Percentiles rank a stretch among this genome's conserved stretches.
Evolutionary conservation across 1,284 basidiomycete genomes (phyloP).

Genomic region (Lentinus polychrous): DNA sequence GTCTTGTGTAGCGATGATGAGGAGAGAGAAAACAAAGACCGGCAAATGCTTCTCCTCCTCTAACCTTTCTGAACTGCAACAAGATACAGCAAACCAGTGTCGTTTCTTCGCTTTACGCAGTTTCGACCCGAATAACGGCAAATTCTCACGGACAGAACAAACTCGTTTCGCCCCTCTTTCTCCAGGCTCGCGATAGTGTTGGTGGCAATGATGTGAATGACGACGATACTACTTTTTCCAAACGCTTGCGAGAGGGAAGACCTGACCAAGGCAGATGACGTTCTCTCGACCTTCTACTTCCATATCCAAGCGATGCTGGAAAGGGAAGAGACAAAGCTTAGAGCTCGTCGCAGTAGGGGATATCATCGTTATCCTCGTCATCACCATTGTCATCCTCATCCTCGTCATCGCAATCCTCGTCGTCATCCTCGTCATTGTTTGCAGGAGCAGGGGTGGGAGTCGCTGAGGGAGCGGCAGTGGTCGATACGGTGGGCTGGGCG

Average conservation of each 20-base stretch:
- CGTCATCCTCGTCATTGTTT: slow-evolving; percentile 11
- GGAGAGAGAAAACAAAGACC: neutral
- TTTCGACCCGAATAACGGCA: too few species aligned
- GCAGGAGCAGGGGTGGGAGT: slow-evolving; percentile 12
- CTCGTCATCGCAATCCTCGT: slow-evolving; percentile 23
- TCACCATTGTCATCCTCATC: slow-evolving; percentile 24
- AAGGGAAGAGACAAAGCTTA: slow-evolving; percentile 6
- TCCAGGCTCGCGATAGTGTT: neutral
- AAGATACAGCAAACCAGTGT: neutral
- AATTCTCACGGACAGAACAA: neutral
- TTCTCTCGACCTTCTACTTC: neutral
- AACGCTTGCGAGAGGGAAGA: neutral
- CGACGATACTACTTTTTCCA: too few species aligned
- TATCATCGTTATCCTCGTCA: slow-evolving; percentile 32
- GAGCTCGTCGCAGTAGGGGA: slow-evolving; percentile 54
- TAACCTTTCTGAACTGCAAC: neutral
- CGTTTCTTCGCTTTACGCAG: neutral
- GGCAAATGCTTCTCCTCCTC: neutral
- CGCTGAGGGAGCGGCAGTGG: slow-evolving; percentile 15
- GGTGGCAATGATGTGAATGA: too few species aligned
- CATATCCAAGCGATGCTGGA: neutral
- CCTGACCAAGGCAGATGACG: neutral
- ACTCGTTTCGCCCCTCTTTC: neutral
- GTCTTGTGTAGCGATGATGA: neutral
- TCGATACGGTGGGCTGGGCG: slow-evolving; percentile 16